Percentiles rank a stretch among this genome's conserved stretches.
Evolutionary conservation across 2,329 filamentous ascomycete species (phyloP).

Genomic region (Cercospora sp.): DNA sequence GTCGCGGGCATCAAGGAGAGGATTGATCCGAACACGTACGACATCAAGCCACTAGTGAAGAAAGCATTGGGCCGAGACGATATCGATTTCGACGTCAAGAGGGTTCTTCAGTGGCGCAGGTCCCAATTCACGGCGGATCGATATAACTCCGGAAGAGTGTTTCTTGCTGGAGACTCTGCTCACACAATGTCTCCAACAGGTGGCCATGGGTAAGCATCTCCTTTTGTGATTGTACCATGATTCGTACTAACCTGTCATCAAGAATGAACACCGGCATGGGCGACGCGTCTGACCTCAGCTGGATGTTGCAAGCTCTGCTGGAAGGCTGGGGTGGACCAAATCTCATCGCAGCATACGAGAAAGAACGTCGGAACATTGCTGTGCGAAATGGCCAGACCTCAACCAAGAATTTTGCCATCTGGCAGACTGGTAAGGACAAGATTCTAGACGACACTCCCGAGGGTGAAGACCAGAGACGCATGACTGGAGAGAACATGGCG

Average conservation of each 20-base stretch:
- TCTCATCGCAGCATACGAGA: conserved; percentile 34
- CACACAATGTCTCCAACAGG: conserved; percentile 41
- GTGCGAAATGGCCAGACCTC: conserved; percentile 7
- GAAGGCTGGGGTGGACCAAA: conserved; percentile 25
- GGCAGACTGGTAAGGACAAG: conserved; percentile 2
- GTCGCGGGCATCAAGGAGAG: conserved; percentile 7
- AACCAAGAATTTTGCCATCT: conserved; percentile 12
- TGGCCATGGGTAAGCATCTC: conserved; percentile 36
- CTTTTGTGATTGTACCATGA: background rate
- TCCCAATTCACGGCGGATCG: conserved; percentile 6
- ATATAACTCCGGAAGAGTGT: conserved; percentile 9
- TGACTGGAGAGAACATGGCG: conserved; percentile 7
- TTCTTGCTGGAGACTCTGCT: conserved; percentile 40
- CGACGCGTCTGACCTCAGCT: conserved; percentile 41
- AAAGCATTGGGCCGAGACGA: conserved; percentile 10
- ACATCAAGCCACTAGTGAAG: conserved; percentile 7
- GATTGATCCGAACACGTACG: conserved; percentile 1
- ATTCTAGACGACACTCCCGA: conserved; percentile 1
- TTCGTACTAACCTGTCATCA: background rate
- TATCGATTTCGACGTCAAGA: conserved; percentile 3
- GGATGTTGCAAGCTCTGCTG: conserved; percentile 36
- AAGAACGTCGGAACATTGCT: conserved; percentile 37
- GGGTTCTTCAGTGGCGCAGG: conserved; percentile 11
- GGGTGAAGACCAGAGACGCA: conserved; percentile 4
- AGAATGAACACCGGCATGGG: conserved; percentile 42